phyloP scores from a whole-genome alignment of 1,284 basidiomycete genomes.

The Gomphus bonarii region DNA sequence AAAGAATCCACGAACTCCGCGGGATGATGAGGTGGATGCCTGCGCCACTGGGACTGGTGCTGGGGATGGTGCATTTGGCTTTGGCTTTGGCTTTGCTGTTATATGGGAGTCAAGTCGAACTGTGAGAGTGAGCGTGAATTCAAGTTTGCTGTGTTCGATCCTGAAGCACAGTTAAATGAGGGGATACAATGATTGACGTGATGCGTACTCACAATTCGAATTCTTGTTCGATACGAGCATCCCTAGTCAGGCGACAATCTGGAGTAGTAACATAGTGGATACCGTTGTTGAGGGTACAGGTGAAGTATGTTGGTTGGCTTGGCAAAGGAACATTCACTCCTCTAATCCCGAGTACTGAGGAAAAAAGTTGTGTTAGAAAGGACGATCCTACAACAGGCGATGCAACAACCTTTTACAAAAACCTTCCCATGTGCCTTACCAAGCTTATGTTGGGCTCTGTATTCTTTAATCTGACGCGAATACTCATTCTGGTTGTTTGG shows the following conservation, averaged over 20 bases:
- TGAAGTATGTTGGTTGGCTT: conserved; percentile 59
- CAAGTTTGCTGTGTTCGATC: conserved; percentile 81
- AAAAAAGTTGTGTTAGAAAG: neutral
- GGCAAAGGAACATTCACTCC: conserved; percentile 69
- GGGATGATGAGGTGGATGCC: conserved; percentile 33
- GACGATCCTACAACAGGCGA: neutral
- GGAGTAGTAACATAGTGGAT: conserved; percentile 95
- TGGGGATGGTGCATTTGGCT: conserved; percentile 35
- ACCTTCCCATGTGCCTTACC: conserved; percentile 85
- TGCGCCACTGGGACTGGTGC: conserved; percentile 24
- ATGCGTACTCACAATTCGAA: conserved; percentile 72
- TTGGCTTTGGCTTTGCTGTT: conserved; percentile 52
- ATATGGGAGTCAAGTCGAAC: conserved; percentile 78
- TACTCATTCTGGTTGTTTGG: conserved; percentile 68
- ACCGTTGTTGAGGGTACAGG: conserved; percentile 92
- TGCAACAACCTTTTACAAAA: conserved; percentile 69
- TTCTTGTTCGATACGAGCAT: conserved; percentile 78
- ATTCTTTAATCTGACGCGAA: conserved; percentile 77
- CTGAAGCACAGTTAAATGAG: conserved; percentile 27
- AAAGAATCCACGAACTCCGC: conserved; percentile 69
- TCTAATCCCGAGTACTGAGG: conserved; percentile 70
- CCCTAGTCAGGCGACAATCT: conserved; percentile 51
- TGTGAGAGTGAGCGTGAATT: conserved; percentile 82
- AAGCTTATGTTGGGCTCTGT: conserved; percentile 62
- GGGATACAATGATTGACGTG: neutral